Conservation (phyloP, 2,329 filamentous ascomycete genomes). For the Colletotrichum paranaense region DNA sequence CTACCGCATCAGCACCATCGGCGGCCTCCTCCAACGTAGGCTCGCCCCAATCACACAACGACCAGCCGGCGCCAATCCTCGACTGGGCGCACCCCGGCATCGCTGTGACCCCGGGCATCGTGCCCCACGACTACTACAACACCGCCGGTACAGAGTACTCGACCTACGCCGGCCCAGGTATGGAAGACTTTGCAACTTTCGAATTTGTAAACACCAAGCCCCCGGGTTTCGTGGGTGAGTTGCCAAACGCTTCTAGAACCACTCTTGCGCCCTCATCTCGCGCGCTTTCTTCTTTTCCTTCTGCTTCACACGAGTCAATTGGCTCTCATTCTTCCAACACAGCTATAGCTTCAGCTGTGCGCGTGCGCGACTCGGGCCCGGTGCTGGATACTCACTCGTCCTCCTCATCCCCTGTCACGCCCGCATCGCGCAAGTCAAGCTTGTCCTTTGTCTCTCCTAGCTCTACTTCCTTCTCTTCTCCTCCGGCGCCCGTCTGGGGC, state of each 20-base stretch:
- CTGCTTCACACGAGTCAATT: slow-evolving; percentile 38
- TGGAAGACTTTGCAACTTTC: slow-evolving; percentile 63
- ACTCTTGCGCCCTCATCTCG: slow-evolving; percentile 27
- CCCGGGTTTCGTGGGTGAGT: slow-evolving; percentile 68
- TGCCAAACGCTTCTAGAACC: slow-evolving; percentile 49
- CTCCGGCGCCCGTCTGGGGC: slow-evolving; percentile 44
- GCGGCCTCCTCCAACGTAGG: slow-evolving; percentile 75
- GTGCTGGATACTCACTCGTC: slow-evolving; percentile 42
- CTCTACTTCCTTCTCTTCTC: slow-evolving; percentile 47
- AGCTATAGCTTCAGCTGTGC: background rate
- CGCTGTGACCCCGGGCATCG: slow-evolving; percentile 72
- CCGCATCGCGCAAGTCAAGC: slow-evolving; percentile 42
- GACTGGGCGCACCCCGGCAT: slow-evolving; percentile 70
- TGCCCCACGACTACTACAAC: slow-evolving; percentile 65
- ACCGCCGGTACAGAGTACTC: slow-evolving; percentile 66
- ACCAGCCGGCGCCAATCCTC: slow-evolving; percentile 66
- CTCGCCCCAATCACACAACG: slow-evolving; percentile 73
- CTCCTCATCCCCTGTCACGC: slow-evolving; percentile 42
- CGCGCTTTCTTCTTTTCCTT: slow-evolving; percentile 42
- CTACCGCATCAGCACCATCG: slow-evolving; percentile 70
- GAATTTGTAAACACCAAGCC: slow-evolving; percentile 61
- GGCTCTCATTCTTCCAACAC: slow-evolving; percentile 29
- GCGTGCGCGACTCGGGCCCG: slow-evolving; percentile 38
- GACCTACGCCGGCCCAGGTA: slow-evolving; percentile 58
- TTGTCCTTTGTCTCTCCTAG: slow-evolving; percentile 45